Conservation (phyloP, 2,329 filamentous ascomycete species). For the Tolypocladium capitatum region DNA sequence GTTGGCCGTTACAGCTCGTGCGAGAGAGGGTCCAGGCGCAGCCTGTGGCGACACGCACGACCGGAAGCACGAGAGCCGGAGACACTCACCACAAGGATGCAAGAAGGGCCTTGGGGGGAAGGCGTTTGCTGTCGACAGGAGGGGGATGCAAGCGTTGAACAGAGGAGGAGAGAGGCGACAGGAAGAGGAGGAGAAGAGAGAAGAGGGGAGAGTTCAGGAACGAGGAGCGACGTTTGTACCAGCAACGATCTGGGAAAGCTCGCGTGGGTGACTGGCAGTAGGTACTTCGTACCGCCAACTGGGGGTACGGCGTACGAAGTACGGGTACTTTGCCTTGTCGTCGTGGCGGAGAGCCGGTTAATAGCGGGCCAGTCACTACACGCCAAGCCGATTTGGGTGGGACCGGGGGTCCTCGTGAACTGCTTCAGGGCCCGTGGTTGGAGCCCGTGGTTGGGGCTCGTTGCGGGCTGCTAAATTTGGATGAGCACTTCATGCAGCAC, state of each 20-base stretch:
- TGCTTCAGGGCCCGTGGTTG: neutral
- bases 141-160: neutral
- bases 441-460: no score
- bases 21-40: neutral
- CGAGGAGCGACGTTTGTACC: neutral
- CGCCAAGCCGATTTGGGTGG: neutral
- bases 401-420: conserved; percentile 1
- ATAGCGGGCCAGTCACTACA: neutral
- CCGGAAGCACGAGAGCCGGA: neutral
- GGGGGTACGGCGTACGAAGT: no score
- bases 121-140: neutral
- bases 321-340: neutral
- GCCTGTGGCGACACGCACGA: neutral
- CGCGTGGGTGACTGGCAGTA: neutral
- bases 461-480: neutral
- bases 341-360: neutral
- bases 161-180: neutral
- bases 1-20: neutral
- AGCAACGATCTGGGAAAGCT: conserved; percentile 1
- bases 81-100: neutral
- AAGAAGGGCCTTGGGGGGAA: neutral
- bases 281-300: no score
- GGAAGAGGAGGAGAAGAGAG: conserved; percentile 1
- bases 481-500: neutral
- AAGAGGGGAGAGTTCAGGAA: neutral